Evolutionary conservation across 1,284 basidiomycete genomes (phyloP).

Genomic region (Trichosporon ovoides): DNA sequence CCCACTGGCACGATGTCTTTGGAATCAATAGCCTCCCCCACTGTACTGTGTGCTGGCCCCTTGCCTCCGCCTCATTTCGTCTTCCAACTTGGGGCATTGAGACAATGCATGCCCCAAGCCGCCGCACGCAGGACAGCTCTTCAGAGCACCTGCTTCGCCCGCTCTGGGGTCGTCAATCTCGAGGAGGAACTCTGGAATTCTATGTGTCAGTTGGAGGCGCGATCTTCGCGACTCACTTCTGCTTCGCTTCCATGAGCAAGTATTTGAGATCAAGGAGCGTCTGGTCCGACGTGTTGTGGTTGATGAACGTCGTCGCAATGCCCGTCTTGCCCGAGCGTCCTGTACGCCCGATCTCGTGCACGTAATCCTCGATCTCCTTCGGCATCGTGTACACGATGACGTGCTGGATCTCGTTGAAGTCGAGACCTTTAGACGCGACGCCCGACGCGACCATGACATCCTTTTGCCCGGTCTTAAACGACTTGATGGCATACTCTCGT

Average conservation of each 20-base stretch:
- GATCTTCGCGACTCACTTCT: constrained; percentile 61
- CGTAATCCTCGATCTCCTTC: constrained; percentile 92
- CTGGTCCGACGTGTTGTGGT: constrained; percentile 93
- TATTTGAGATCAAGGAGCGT: constrained; percentile 96
- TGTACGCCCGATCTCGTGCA: constrained; percentile 97
- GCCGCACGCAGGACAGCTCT: constrained; percentile 93
- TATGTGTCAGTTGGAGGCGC: constrained; percentile 40
- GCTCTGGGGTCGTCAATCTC: constrained; percentile 88
- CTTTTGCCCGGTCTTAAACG: constrained; percentile 93
- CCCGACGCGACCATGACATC: constrained; percentile 99
- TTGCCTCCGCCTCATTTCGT: constrained; percentile 68
- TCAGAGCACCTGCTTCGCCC: constrained; percentile 66
- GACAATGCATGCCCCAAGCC: constrained; percentile 89
- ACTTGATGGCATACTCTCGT: constrained; percentile 95
- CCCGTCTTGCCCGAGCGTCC: constrained; percentile 97
- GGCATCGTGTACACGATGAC: constrained; percentile 80
- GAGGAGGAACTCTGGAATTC: constrained; percentile 90
- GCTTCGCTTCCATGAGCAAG: constrained; percentile 91
- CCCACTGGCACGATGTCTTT: not conserved
- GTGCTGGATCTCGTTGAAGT: constrained; percentile 88
- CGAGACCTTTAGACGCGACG: constrained; percentile 94
- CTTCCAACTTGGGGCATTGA: constrained; percentile 95
- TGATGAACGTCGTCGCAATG: constrained; percentile 99
- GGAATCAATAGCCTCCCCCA: constrained; percentile 57
- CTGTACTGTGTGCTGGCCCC: constrained; percentile 51